phyloP scores from a whole-genome alignment of 2,329 filamentous ascomycete species.

The Neofusicoccum sp. region DNA sequence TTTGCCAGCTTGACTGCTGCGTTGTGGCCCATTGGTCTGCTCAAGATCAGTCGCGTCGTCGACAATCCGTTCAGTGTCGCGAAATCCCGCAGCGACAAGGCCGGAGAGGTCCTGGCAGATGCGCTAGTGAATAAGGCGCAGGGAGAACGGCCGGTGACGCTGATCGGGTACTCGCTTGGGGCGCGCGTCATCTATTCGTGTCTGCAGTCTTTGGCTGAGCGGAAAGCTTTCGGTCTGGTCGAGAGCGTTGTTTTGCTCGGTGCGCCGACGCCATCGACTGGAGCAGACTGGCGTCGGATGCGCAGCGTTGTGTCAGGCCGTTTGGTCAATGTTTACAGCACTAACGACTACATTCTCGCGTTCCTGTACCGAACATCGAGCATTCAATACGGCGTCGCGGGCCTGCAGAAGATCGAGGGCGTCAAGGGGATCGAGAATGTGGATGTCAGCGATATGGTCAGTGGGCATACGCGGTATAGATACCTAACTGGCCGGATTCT shows the following conservation, averaged over 20 bases:
- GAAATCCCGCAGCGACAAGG: conserved; percentile 74
- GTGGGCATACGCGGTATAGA: conserved; percentile 51
- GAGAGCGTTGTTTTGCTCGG: conserved; percentile 84
- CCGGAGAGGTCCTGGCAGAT: conserved; percentile 75
- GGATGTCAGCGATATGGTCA: conserved; percentile 52
- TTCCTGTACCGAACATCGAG: conserved; percentile 85
- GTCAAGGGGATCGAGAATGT: conserved; percentile 66
- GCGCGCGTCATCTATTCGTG: conserved; percentile 82
- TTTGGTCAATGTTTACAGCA: conserved; percentile 84
- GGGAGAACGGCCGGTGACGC: conserved; percentile 75
- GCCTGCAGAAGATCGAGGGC: conserved; percentile 69
- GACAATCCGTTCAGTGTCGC: conserved; percentile 83
- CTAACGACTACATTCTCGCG: conserved; percentile 81
- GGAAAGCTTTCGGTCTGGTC: conserved; percentile 77
- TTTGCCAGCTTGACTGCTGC: conserved; percentile 49
- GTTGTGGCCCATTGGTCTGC: conserved; percentile 48
- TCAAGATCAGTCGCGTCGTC: conserved; percentile 56
- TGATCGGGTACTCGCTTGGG: conserved; percentile 80
- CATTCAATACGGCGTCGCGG: conserved; percentile 78
- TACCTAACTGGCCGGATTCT: conserved; percentile 52
- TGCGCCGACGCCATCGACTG: conserved; percentile 70
- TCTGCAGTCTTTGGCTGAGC: conserved; percentile 70
- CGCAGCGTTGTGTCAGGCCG: conserved; percentile 76
- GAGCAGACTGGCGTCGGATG: conserved; percentile 72
- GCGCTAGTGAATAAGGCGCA: conserved; percentile 78